phyloP scores from a whole-genome alignment of 495 filamentous ascomycete species.

The Staphylotrichum longicolle region DNA sequence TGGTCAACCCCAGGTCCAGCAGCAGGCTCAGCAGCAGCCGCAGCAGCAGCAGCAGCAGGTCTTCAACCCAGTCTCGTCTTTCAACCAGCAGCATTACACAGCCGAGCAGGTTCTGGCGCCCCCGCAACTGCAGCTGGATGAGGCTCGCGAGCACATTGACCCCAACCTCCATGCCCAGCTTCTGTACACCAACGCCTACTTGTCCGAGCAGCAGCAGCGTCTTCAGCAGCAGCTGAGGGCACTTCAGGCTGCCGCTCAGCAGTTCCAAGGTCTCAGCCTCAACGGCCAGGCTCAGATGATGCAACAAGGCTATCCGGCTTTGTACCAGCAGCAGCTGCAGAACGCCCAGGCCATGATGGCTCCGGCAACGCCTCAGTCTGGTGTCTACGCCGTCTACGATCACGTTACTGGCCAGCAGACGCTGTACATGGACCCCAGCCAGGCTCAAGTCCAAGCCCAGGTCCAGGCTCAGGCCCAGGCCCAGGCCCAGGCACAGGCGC shows the following conservation, averaged over 20 bases:
- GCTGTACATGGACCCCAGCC: conserved; percentile 54
- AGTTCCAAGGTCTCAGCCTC: conserved; percentile 73
- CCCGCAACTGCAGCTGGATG: conserved; percentile 68
- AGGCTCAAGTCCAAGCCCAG: conserved; percentile 39
- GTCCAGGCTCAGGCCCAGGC: background rate
- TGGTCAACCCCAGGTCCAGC: conserved; percentile 12
- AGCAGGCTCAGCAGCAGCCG: conserved; percentile 21
- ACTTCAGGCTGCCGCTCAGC: conserved; percentile 63
- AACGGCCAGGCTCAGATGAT: conserved; percentile 45
- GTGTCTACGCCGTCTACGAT: conserved; percentile 79
- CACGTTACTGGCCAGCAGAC: conserved; percentile 76
- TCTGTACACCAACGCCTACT: conserved; percentile 77
- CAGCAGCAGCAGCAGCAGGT: conserved; percentile 34
- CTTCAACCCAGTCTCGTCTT: conserved; percentile 33
- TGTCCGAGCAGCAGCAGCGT: conserved; percentile 85
- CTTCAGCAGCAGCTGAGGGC: conserved; percentile 61
- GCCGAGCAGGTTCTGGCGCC: conserved; percentile 84
- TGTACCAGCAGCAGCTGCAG: conserved; percentile 49
- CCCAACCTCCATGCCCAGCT: conserved; percentile 79
- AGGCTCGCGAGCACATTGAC: conserved; percentile 68
- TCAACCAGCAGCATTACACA: conserved; percentile 51
- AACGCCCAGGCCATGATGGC: conserved; percentile 69
- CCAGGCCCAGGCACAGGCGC: conserved; percentile 41
- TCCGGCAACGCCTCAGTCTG: conserved; percentile 41
- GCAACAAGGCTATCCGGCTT: conserved; percentile 44